These are phyloP conservation scores for Diaporthe citriasiana DNA, from an alignment of 2,329 filamentous ascomycete genomes.

Conservation along the genomic window DNA sequence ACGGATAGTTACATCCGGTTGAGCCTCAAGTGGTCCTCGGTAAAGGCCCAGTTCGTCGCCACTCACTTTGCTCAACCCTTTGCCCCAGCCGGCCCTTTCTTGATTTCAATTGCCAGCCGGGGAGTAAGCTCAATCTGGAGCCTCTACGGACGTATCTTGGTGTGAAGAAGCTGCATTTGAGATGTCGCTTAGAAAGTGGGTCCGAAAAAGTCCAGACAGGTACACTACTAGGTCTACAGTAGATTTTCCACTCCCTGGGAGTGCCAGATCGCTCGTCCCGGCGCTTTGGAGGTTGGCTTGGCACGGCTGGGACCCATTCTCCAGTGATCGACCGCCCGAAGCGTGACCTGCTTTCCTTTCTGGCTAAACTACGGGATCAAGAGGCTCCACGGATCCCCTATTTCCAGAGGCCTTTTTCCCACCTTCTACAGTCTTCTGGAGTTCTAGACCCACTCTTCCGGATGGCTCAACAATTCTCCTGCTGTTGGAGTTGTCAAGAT, in stretches of 20 bases:
- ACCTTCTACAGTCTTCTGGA: neutral
- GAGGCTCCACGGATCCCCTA: constrained; percentile 17
- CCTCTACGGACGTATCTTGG: neutral
- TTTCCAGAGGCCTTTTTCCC: neutral
- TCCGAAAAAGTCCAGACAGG: no score
- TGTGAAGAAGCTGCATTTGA: neutral
- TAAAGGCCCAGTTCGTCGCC: neutral
- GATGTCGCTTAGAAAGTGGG: neutral
- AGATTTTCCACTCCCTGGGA: no score
- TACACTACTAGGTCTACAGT: no score
- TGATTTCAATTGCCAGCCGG: no score
- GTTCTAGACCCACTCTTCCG: neutral
- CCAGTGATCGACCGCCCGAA: constrained; percentile 12
- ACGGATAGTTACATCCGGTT: neutral
- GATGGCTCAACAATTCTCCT: neutral
- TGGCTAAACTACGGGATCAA: neutral
- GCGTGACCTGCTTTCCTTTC: neutral
- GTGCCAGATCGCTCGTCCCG: neutral
- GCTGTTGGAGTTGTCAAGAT: neutral
- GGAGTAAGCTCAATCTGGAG: neutral
- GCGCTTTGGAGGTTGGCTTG: neutral
- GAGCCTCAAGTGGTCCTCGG: neutral
- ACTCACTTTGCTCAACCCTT: neutral
- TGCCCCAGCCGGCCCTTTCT: neutral
- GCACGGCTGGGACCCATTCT: neutral